These are phyloP conservation scores for Ascochyta koolunga DNA, from an alignment of 2,329 filamentous ascomycete genomes.

Conservation along the genomic window DNA sequence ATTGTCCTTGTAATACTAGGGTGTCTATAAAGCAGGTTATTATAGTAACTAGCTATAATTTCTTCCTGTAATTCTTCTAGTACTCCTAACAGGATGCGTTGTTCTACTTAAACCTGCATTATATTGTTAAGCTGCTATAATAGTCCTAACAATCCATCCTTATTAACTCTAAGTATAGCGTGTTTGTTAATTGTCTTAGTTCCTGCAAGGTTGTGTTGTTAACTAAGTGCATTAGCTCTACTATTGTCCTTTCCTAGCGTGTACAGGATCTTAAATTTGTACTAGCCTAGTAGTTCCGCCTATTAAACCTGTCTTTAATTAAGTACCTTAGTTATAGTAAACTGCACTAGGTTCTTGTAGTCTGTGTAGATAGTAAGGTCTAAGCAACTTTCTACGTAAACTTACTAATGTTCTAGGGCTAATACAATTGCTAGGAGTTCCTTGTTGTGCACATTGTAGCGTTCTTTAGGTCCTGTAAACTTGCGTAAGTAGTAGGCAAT, in stretches of 20 bases:
- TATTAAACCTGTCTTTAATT: not conserved
- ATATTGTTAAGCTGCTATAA: not conserved
- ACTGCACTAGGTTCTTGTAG: not conserved
- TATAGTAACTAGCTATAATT: too few species aligned
- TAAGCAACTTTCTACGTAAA: too few species aligned
- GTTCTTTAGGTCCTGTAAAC: not conserved
- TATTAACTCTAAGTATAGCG: not conserved
- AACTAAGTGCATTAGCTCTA: not conserved
- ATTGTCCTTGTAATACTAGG: too few species aligned
- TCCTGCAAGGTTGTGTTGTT: too few species aligned
- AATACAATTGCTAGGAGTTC: too few species aligned
- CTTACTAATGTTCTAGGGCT: too few species aligned
- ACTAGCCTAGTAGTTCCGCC: not conserved
- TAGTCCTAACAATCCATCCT: not conserved
- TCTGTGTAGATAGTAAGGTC: too few species aligned
- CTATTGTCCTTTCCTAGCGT: too few species aligned
- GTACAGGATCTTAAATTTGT: too few species aligned
- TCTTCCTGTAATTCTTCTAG: too few species aligned
- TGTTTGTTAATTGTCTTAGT: not conserved
- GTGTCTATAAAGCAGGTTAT: too few species aligned
- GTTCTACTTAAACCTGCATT: not conserved
- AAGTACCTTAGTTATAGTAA: not conserved
- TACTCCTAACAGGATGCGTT: not conserved
- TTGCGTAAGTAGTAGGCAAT: not conserved
- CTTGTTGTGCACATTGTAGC: too few species aligned